Evolutionary conservation across 2,329 filamentous ascomycete species (phyloP), one percentile per base, ranked within the genome.

Genomic region (Fusarium tupiense): DNA sequence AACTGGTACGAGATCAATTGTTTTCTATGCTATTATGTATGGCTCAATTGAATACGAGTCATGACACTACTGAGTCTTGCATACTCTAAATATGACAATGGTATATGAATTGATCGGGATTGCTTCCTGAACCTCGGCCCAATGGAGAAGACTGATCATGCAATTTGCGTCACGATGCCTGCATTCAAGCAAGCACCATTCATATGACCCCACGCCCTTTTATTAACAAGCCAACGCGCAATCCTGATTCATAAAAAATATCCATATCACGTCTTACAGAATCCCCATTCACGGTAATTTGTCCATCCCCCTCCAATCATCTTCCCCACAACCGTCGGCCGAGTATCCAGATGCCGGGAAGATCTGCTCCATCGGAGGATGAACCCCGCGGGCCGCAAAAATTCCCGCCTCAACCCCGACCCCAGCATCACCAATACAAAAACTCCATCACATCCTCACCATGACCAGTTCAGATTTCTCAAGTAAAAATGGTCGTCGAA

Each of bases 361-460:
- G 57, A 67, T 67, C 47, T 33, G 29, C 69, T 60, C 40, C 41
- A 38, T 56, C 71, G 71, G 72, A 68, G 59, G 56, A 40, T 60
- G 41, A 74, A 69, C 72, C 72, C 72, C 70, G 69, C 70, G 59
- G 60, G 38, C 60, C 60, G 60, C 60, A 62, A 62, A 37, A 43
- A 49, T 35, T 26, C 19, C 38, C 50, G n/a, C 43, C 33, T 52
- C 54, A 20, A 40, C 49, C 52, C 35, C 43, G 41, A 33, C n/a
- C 56, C 37, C 40, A 26, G 54, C 35, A 46, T 31, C n/a, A 43
- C 43, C 37, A 50, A 61, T 67, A 71, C 60, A 73, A 49, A 73
- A 72, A 56, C 16, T 17, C 31, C 7, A 56, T 26, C 9, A 9
- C 9, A 12, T 9, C 13, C 22, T 52, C 20, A 14, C 50, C 40